Conservation (phyloP, 1,139 yeast species). For the Hyphopichia buzzinii region DNA sequence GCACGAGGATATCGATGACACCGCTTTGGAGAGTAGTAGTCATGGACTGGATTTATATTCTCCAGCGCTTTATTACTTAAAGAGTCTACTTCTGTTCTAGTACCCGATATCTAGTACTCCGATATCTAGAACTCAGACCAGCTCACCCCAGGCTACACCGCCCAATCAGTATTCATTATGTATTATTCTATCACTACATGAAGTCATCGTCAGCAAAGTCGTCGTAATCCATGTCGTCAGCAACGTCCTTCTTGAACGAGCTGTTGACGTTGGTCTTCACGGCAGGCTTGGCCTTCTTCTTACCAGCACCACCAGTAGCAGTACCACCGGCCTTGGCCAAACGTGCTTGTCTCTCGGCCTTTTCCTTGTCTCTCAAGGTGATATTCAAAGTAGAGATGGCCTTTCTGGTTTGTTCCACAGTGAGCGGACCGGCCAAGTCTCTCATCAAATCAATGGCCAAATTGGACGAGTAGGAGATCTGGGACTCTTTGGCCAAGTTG, state of each 20-base stretch:
- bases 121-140: no score
- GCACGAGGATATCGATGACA: background rate
- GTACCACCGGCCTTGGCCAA: slow-evolving; percentile 79
- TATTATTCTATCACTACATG: slow-evolving; percentile 53
- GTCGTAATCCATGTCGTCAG: slow-evolving; percentile 55
- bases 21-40: no score
- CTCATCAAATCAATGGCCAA: slow-evolving; percentile 85
- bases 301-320: slow-evolving; percentile 91
- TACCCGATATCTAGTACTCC: no score
- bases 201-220: slow-evolving; percentile 79
- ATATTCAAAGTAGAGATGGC: slow-evolving; percentile 84
- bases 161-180: background rate
- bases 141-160: background rate
- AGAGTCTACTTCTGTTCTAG: no score
- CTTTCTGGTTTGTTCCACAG: slow-evolving; percentile 80
- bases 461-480: slow-evolving; percentile 66
- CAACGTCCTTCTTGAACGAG: slow-evolving; percentile 68
- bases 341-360: slow-evolving; percentile 83
- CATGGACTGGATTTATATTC: no score
- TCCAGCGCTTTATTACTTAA: no score
- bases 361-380: slow-evolving; percentile 79
- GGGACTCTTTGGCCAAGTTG: slow-evolving; percentile 59
- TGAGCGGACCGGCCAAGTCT: slow-evolving; percentile 77
- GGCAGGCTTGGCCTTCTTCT: slow-evolving; percentile 82
- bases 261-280: slow-evolving; percentile 74